phyloP scores from a whole-genome alignment of 805 yeast genomes.

The Naumovozyma baii region DNA sequence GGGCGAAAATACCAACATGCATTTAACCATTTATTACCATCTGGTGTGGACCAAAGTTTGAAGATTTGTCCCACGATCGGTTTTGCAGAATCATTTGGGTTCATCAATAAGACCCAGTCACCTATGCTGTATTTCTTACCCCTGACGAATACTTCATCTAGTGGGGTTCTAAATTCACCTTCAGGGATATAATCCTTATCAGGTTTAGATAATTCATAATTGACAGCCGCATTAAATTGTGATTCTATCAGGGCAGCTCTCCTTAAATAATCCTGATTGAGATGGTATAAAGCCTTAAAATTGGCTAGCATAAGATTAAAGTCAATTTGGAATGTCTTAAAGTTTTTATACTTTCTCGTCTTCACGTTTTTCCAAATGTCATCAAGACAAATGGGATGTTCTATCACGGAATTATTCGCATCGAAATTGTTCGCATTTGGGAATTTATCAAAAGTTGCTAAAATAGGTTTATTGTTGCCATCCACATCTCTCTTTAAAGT shows the following conservation, averaged over 20 bases:
- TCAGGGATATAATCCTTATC: conserved; percentile 63
- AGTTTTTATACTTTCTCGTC: conserved; percentile 68
- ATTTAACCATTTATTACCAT: conserved; percentile 79
- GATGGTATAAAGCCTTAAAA: conserved; percentile 55
- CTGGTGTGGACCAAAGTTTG: conserved; percentile 76
- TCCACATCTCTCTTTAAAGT: conserved; percentile 65
- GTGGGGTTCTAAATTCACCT: conserved; percentile 63
- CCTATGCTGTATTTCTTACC: conserved; percentile 77
- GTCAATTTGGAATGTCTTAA: conserved; percentile 69
- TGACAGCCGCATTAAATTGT: conserved; percentile 42
- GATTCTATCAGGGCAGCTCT: conserved; percentile 23
- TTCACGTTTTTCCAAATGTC: conserved; percentile 77
- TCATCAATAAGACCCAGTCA: conserved; percentile 85
- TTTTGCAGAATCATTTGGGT: conserved; percentile 78
- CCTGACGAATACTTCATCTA: conserved; percentile 62
- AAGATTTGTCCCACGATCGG: conserved; percentile 93
- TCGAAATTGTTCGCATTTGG: conserved; percentile 42
- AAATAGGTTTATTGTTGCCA: conserved; percentile 40
- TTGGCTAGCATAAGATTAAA: conserved; percentile 65
- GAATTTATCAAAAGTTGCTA: conserved; percentile 66
- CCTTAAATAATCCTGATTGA: conserved; percentile 52
- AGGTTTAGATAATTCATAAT: conserved; percentile 67
- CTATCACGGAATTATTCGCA: conserved; percentile 30
- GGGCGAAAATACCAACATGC: conserved; percentile 98
- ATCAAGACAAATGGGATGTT: conserved; percentile 56